Evolutionary conservation across 345 rosid species (phyloP).

Genomic region (Carallia pectinifolia): DNA sequence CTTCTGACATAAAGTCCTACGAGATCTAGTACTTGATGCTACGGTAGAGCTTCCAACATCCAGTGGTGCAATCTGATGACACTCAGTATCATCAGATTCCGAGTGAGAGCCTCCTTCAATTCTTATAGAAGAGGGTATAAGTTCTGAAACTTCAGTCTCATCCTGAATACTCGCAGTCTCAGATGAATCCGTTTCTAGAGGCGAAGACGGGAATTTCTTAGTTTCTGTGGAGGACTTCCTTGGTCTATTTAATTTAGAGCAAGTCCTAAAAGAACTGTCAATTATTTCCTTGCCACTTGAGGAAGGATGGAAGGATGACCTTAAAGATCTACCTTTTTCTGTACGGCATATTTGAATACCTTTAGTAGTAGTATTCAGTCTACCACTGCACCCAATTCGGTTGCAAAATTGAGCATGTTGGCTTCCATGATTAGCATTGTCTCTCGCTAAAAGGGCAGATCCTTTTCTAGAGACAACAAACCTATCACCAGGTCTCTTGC

Average conservation of each 20-base stretch:
- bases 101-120: constrained; percentile 35
- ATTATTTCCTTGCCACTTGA: constrained; percentile 60
- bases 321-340: constrained; percentile 53
- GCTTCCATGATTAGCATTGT: constrained; percentile 49
- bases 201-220: constrained; percentile 47
- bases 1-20: constrained; percentile 42
- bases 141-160: constrained; percentile 46
- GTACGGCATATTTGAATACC: constrained; percentile 43
- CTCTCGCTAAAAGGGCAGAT: constrained; percentile 54
- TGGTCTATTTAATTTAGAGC: constrained; percentile 31
- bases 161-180: constrained; percentile 62
- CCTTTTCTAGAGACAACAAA: constrained; percentile 50
- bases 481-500: constrained; percentile 55
- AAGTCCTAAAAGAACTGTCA: constrained; percentile 67
- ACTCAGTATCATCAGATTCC: constrained; percentile 33
- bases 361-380: constrained; percentile 46
- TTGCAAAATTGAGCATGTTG: constrained; percentile 56
- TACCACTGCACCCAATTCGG: constrained; percentile 63
- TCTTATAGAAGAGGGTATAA: constrained; percentile 36
- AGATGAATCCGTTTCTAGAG: constrained; percentile 56
- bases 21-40: constrained; percentile 46
- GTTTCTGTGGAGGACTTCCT: constrained; percentile 40
- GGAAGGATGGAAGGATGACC: constrained; percentile 44
- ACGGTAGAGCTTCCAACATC: constrained; percentile 52
- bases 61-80: constrained; percentile 21